Evolutionary conservation across 306 rosid genomes (phyloP).

Genomic region (Vigna hirtella): DNA sequence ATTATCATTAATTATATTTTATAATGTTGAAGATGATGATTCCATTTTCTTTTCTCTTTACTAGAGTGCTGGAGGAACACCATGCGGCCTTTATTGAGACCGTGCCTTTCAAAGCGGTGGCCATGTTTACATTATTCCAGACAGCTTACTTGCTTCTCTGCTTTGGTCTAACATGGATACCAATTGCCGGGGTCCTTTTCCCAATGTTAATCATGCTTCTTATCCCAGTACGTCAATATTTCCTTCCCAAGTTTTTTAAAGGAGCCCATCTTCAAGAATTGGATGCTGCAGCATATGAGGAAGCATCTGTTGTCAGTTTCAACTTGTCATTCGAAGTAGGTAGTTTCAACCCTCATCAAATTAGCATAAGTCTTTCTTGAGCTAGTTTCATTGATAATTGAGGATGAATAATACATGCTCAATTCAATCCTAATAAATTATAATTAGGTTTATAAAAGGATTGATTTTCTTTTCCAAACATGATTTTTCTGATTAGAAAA

Average conservation of each 20-base stretch:
- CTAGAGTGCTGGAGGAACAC: slow-evolving; percentile 70
- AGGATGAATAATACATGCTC: neutral
- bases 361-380: neutral
- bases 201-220: slow-evolving; percentile 91
- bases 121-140: slow-evolving; percentile 75
- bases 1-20: slow-evolving; percentile 19
- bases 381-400: neutral
- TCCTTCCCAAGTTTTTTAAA: slow-evolving; percentile 77
- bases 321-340: slow-evolving; percentile 72
- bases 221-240: slow-evolving; percentile 78
- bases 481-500: neutral
- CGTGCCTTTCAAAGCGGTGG: slow-evolving; percentile 79
- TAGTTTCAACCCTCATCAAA: slow-evolving; percentile 27
- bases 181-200: slow-evolving; percentile 87
- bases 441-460: slow-evolving; percentile 5
- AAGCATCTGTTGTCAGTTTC: slow-evolving; percentile 69
- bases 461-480: neutral
- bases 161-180: slow-evolving; percentile 88
- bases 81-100: slow-evolving; percentile 70
- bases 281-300: slow-evolving; percentile 87
- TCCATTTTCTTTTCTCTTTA: slow-evolving; percentile 43
- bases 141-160: slow-evolving; percentile 72
- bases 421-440: neutral
- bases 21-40: slow-evolving; percentile 48
- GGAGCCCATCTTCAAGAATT: slow-evolving; percentile 82